Conservation (phyloP, 1,284 basidiomycete species). For the Microbotryum scabiosae region DNA sequence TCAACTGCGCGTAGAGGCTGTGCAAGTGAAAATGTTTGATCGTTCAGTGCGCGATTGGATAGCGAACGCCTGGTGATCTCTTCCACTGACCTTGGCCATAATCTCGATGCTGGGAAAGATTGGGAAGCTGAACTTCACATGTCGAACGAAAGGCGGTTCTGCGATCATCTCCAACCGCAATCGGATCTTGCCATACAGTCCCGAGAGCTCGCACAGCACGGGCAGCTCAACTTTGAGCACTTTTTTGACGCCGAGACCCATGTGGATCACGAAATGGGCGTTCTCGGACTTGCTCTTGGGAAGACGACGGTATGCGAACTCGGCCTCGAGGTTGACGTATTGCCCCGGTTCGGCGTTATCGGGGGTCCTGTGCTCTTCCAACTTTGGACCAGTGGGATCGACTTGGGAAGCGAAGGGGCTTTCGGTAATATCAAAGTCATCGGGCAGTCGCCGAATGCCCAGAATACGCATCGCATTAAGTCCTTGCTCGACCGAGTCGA, state of each 20-base stretch:
- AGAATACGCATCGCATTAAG: constrained; percentile 2
- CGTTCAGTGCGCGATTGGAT: too few relatives aligned
- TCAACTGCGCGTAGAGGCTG: background rate
- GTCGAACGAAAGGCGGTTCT: constrained; percentile 6
- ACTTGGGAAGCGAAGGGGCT: background rate
- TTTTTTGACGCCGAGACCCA: constrained; percentile 3
- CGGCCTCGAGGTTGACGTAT: constrained; percentile 1
- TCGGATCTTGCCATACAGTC: background rate
- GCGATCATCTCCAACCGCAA: constrained; percentile 4
- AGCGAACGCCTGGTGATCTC: background rate
- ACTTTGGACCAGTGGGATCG: background rate
- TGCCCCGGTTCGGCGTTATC: background rate
- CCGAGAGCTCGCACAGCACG: background rate
- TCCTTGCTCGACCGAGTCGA: constrained; percentile 5
- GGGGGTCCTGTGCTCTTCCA: background rate
- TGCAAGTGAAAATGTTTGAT: background rate
- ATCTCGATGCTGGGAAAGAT: background rate
- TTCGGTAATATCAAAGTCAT: background rate
- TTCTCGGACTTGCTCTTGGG: background rate
- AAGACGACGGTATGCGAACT: constrained; percentile 2
- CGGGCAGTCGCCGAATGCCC: background rate
- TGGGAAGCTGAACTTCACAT: constrained; percentile 4
- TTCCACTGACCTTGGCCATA: background rate
- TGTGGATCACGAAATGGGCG: background rate
- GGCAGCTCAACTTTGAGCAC: constrained; percentile 2